Base-by-base conservation (phyloP, 768 basidiomycete genomes). In the Russula ochroleuca region DNA sequence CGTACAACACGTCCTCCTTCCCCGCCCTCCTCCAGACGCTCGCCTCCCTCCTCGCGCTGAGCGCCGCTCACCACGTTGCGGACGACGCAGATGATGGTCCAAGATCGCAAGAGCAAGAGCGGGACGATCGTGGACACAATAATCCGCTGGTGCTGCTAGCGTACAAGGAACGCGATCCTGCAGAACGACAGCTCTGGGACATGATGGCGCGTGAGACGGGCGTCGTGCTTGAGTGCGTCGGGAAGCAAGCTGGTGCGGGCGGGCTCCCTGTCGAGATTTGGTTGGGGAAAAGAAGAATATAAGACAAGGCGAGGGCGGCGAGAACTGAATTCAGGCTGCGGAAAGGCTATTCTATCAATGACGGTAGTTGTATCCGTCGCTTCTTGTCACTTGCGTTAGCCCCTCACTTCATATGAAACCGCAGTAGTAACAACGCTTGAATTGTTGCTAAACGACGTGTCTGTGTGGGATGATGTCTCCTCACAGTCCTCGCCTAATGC, bases 1-100 rank as follows among this genome's bases (percentile, higher is more conserved):
- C 92, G 1, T 96, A 95, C 77, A 96, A 96, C 75, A 92, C 90
- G 0, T 76, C 85, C 1, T 88, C 92, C 1, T 97, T 96, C 73
- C 83, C 89, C 2, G 79, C 88, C 0, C 83, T 96, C 45, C 73
- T 92, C 19, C 75, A 76, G n/a, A 94, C 92, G 0, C 75, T 96
- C 25, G 74, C 76, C 5, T 71, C 74, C 2, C 76, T 94, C 5
- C 68, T 85, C 25, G 72, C 75, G 3, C 48, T 69, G 38, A 53
- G 49, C 31, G n/a, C 50, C 6, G 5, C 21, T 47, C 17, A 37
- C 17, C 33, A 13, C 21, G 19, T 8, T 21, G 2, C 35, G 8
- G 11, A 15, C 19, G 33, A 31, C 10, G 51, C 11, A 11, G 50
- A 47, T 25, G 38, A 13, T 11, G 19, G 23, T 37, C 33, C 1